phyloP scores from a whole-genome alignment of 129 eudicot genomes.

The Flaveria trinervia region DNA sequence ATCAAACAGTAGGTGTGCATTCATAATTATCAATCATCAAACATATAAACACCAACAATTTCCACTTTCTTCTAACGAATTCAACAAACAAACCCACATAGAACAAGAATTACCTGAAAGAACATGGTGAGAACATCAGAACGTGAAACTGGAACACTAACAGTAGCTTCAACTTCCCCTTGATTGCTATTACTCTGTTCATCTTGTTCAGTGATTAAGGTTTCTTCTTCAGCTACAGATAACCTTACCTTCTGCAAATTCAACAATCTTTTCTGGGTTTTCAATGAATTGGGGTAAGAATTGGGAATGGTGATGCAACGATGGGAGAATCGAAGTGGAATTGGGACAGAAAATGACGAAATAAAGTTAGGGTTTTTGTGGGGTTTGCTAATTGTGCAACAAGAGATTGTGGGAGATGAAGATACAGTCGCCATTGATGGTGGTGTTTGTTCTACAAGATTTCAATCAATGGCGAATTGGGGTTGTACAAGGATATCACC shows the following conservation, averaged over 20 bases:
- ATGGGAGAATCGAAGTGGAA: constrained; percentile 3
- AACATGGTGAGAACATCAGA: constrained; percentile 85
- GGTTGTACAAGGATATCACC: neutral
- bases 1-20: constrained; percentile 28
- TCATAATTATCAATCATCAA: neutral
- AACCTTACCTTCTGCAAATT: constrained; percentile 43
- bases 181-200: neutral
- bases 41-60: no score
- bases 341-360: constrained; percentile 22
- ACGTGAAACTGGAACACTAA: constrained; percentile 84
- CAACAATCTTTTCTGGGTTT: constrained; percentile 19
- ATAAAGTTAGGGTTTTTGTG: constrained; percentile 29
- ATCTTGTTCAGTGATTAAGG: constrained; percentile 40
- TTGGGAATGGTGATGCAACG: constrained; percentile 23
- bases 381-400: constrained; percentile 30
- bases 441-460: neutral
- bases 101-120: constrained; percentile 52
- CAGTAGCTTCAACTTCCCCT: constrained; percentile 54
- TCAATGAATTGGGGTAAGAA: constrained; percentile 24
- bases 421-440: constrained; percentile 53
- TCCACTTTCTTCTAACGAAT: no score
- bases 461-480: neutral
- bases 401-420: constrained; percentile 40
- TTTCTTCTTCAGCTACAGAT: constrained; percentile 44
- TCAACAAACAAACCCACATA: neutral